Evolutionary conservation across 805 yeast genomes (phyloP), one percentile per base, ranked within the genome.

Genomic region (Zygosaccharomyces kombuchaensis): DNA sequence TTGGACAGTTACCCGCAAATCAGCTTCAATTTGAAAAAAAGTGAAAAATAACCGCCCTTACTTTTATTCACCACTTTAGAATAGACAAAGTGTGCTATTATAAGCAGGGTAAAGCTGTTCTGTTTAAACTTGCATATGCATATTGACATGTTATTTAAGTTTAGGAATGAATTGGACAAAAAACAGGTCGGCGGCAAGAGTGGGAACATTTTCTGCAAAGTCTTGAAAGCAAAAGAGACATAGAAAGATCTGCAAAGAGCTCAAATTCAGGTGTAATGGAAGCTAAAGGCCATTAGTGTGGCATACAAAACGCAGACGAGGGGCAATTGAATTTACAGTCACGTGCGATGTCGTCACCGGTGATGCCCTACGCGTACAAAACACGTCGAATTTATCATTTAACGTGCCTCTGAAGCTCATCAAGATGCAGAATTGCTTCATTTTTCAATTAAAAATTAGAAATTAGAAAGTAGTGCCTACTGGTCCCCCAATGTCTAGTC

Each of bases 401-500:
- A 23, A 22, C 40, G 19, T 36, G 31, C 30, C 19, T 36, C 27
- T 13, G 16, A 23, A 25, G 9, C 12, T 9, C 12, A 22, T 13
- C 12, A 14, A 25, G 19, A 36, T 22, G n/a, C n/a, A n/a, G n/a
- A n/a, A n/a, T n/a, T n/a, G 29, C 6, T 26, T 10, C 34, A 10
- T 12, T 14, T 16, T 17, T 38, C 22, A 5, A 13, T 38, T 27
- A 14, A n/a, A 13, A 38, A 13, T 38, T 38, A 25, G 22, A 10
- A 27, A 17, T 27, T 13, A 32, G 34, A 38, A 16, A 38, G 13
- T 9, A 23, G 23, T 27, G 41, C 41, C 41, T 16, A 10, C 34
- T 32, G 41, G 41, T 38, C 41, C 41, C 29, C 25, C 34, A 23
- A 38, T 38, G 34, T 26, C 47, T 35, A 36, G 34, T 19, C 19